Base-by-base conservation (phyloP, 805 yeast species). In the Peterozyma xylosa region DNA sequence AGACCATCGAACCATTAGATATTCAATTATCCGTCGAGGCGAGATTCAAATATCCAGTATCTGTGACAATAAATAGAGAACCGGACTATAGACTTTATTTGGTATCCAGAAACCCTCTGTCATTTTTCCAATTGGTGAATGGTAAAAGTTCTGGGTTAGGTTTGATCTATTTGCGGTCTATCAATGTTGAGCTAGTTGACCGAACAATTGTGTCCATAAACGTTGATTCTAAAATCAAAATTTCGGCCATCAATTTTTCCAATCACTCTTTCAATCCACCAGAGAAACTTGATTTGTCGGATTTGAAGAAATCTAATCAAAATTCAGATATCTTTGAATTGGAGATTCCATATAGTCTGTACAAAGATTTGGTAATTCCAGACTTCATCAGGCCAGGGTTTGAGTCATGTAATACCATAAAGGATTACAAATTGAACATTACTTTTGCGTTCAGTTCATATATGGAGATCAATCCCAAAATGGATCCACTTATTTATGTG, bases 351-450 rank as follows among this genome's bases (percentile, higher is more conserved):
- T 48, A 48, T 17, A 53, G 60, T 37, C 55, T 66, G 43, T 71
- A 62, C 47, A 50, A 60, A 27, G 66, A 65, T 48, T 68, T 76
- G 37, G 55, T 61, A 3, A 48, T 76, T 14, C 82, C 84, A 0
- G 70, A 67, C 37, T 51, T 64, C 35, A 59, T 74, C 3, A 61
- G 79, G 2, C 85, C 86, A 2, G 58, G 74, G 14, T 82, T 82
- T 55, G 57, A 55, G 21, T 70, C 80, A 4, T 79, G 86, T 52
- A 80, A 78, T 52, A 67, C 81, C 16, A 53, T 63, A 11, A 64
- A 84, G 34, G 49, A 46, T n/a, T 76, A 78, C 52, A 48, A 52
- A 5, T 43, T 76, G 36, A 56, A 52, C 34, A 52, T 73, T 11
- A 49, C 50, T 1, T 64, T 58, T 4, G 68, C 66, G 2, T 50